phyloP scores from a whole-genome alignment of 768 basidiomycete species.

The Boletus rufocinnamomeus region DNA sequence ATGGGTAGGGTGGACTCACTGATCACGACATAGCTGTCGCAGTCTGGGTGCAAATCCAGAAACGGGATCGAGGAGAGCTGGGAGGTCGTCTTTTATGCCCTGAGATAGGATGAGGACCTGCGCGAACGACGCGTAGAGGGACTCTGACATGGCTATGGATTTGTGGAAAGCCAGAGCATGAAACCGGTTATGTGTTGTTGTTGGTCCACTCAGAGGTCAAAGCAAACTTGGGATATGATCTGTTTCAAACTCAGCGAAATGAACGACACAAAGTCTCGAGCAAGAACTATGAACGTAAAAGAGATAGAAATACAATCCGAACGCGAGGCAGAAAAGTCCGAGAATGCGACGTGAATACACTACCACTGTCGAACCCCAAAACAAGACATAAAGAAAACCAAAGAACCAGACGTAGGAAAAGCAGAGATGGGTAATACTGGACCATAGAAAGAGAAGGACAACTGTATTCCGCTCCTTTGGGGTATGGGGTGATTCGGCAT shows the following conservation, averaged over 20 bases:
- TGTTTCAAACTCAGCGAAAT: slow-evolving; percentile 11
- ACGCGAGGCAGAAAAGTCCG: background rate
- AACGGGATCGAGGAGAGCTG: slow-evolving; percentile 61
- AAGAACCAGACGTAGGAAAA: background rate
- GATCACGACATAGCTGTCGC: slow-evolving; percentile 50
- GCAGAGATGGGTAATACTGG: background rate
- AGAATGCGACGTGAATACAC: background rate
- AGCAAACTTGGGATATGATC: background rate
- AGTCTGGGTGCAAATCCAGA: slow-evolving; percentile 72
- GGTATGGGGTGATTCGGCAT: background rate
- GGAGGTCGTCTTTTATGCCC: slow-evolving; percentile 55
- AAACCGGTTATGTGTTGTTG: background rate
- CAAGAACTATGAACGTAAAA: background rate
- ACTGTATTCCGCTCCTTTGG: background rate
- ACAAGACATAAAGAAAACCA: background rate
- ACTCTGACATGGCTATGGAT: slow-evolving; percentile 29
- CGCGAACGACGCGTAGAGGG: slow-evolving; percentile 65
- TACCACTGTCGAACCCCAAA: background rate
- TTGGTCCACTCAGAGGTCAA: background rate
- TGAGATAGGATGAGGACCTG: slow-evolving; percentile 66
- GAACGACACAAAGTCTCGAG: background rate
- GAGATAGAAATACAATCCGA: background rate
- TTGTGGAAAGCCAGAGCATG: background rate
- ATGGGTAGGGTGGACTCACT: slow-evolving; percentile 45
- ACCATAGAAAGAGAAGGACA: background rate